phyloP scores from a whole-genome alignment of 306 rosid species.

The Canavalia ensiformis region DNA sequence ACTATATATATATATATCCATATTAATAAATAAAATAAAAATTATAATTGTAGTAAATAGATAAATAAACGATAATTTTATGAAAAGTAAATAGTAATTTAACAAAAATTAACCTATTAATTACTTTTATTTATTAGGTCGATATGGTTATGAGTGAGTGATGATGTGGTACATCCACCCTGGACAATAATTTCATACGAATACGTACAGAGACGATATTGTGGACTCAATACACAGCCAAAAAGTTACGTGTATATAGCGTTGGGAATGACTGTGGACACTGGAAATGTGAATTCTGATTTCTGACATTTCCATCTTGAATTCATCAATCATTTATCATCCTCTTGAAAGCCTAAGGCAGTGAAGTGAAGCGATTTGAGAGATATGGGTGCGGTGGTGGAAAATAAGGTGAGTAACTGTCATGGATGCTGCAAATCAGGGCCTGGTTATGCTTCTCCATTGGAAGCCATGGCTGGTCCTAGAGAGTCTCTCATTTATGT shows the following conservation, averaged over 20 bases:
- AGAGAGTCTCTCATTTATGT: slow-evolving; percentile 81
- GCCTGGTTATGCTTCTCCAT: slow-evolving; percentile 86
- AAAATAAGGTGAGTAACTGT: slow-evolving; percentile 33
- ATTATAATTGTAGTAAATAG: too few species aligned
- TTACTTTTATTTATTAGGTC: too few species aligned
- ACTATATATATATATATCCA: too few species aligned
- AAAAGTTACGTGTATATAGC: neutral
- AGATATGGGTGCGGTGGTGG: neutral
- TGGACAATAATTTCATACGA: neutral
- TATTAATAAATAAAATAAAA: too few species aligned
- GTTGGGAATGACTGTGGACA: too few species aligned
- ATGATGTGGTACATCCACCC: slow-evolving; percentile 1
- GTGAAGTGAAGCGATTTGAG: neutral
- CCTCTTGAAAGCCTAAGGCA: neutral
- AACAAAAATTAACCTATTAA: too few species aligned
- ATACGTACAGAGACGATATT: neutral
- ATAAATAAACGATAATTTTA: too few species aligned
- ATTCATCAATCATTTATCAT: neutral
- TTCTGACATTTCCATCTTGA: too few species aligned
- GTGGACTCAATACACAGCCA: neutral
- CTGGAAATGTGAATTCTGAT: too few species aligned
- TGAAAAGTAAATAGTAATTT: too few species aligned
- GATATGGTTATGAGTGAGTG: too few species aligned
- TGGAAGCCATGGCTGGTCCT: slow-evolving; percentile 89
- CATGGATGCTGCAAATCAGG: slow-evolving; percentile 70